Percentiles rank a stretch among this genome's conserved stretches.
phyloP scores from a whole-genome alignment of 1,284 basidiomycete genomes.

The Xanthoconium separans region DNA sequence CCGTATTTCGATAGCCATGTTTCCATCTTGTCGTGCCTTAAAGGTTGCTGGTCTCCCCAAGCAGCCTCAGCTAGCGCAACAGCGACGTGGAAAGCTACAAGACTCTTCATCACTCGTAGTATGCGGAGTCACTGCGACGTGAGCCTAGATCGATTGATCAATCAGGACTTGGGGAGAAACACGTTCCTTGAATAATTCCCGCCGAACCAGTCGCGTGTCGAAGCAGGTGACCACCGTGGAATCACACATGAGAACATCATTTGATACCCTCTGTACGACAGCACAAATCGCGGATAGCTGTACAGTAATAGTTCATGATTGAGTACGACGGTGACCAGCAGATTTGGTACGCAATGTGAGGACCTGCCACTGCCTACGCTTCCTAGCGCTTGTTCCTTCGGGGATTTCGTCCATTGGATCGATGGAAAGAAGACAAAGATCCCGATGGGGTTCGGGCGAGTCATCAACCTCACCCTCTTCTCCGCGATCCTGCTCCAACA shows the following conservation, averaged over 20 bases:
- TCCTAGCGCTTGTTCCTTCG: slow-evolving; percentile 24
- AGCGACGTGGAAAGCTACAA: not conserved
- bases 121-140: too few relatives aligned
- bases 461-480: slow-evolving; percentile 78
- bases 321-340: slow-evolving; percentile 23
- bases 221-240: not conserved
- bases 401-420: slow-evolving; percentile 12
- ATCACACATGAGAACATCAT: not conserved
- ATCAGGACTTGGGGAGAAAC: too few relatives aligned
- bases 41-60: slow-evolving; percentile 14
- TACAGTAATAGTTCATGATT: slow-evolving; percentile 2
- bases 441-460: slow-evolving; percentile 49
- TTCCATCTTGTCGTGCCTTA: slow-evolving; percentile 14
- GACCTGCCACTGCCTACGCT: slow-evolving; percentile 33
- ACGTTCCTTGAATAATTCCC: not conserved
- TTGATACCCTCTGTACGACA: not conserved
- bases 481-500: slow-evolving; percentile 70
- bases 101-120: slow-evolving; percentile 12
- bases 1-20: slow-evolving; percentile 73
- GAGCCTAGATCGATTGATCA: not conserved
- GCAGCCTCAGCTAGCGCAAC: slow-evolving; percentile 1
- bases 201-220: not conserved
- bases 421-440: slow-evolving; percentile 41
- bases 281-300: not conserved
- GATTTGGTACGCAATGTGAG: slow-evolving; percentile 25